These are phyloP conservation scores for Przewalskia tangutica DNA, from an alignment of 257 asterid species.

Conservation along the genomic window DNA sequence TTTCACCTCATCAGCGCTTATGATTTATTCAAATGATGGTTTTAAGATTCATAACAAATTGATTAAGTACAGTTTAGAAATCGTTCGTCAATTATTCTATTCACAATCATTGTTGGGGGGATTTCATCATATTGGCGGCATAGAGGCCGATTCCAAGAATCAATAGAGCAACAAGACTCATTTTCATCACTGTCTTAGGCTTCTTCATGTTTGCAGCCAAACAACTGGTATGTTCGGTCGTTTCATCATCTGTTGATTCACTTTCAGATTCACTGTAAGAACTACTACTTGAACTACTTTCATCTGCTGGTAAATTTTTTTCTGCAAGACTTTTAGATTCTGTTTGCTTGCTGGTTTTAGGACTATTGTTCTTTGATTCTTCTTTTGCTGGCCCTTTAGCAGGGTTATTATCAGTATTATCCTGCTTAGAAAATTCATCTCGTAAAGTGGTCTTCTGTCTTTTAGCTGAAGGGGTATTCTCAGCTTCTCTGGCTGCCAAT, in stretches of 20 bases:
- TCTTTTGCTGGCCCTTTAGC: neutral
- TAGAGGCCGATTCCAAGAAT: slow-evolving; percentile 36
- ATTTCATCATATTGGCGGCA: slow-evolving; percentile 19
- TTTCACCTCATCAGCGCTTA: neutral
- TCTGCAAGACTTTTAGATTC: neutral
- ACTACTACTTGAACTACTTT: neutral
- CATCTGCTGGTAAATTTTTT: slow-evolving; percentile 3
- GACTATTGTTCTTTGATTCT: slow-evolving; percentile 1
- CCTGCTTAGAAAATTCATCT: slow-evolving; percentile 11
- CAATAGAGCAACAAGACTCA: slow-evolving; percentile 19
- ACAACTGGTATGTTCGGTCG: neutral
- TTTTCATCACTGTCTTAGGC: slow-evolving; percentile 25
- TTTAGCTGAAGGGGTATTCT: slow-evolving; percentile 5
- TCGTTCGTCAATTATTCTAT: neutral
- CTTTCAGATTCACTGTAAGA: neutral
- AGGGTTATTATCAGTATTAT: neutral
- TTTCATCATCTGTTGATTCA: neutral
- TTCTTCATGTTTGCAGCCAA: slow-evolving; percentile 32
- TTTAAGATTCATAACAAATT: neutral
- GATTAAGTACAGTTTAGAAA: neutral
- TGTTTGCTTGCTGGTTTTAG: neutral
- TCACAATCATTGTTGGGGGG: neutral
- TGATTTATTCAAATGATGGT: neutral
- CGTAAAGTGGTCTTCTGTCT: slow-evolving; percentile 5
- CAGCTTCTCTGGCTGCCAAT: slow-evolving; percentile 11